Evolutionary conservation across 164 flowering plant genomes (phyloP), one percentile per base, ranked within the genome.

Genomic region (Nymphaea colorata): DNA sequence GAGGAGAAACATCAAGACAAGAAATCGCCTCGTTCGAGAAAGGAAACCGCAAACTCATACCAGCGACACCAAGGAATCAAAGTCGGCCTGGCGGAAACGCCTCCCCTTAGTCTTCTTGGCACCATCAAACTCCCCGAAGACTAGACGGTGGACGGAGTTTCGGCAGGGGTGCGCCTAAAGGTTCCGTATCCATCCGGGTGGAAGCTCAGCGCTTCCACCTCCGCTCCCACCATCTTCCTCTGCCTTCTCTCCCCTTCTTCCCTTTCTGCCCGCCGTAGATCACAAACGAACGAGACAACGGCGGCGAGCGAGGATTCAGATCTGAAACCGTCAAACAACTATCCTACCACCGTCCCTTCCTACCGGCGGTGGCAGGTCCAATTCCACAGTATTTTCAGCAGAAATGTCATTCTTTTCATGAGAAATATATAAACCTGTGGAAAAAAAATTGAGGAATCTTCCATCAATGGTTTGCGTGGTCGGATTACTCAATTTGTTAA

Each of bases 31-130:
- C 57, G 12, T 51, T 15, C 36, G 36, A 51, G 14, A 51, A 51
- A 51, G 57, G 14, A 51, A 51, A 8, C 14, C 57, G 57, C 57
- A 51, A 51, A 15, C 57, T 51, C 57, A 93, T 96, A 62, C 85
- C 88, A 17, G 81, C 85, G 59, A 90, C 65, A 77, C 83, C 57
- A 93, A 81, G 4, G 94, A 82, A 25, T 93, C 98, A 68, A 90
- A 93, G 41, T 83, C 85, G 41, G 36, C 64, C 51, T 85, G 86
- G 3, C 92, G 81, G 66, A 90, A 93, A 1, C 95, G 96, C 25
- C 98, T 85, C 3, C 98, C 95, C 68, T 93, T 93, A 72, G 89
- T 92, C 84, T 81, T 93, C 82, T 77, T 86, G 0, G 84, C 80
- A 6, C 7, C 61, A 15, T 12, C 60, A 41, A 41, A 62, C 6